Evolutionary conservation across 2,329 filamentous ascomycete species (phyloP).

Genomic region (Aspergillus caelatus): DNA sequence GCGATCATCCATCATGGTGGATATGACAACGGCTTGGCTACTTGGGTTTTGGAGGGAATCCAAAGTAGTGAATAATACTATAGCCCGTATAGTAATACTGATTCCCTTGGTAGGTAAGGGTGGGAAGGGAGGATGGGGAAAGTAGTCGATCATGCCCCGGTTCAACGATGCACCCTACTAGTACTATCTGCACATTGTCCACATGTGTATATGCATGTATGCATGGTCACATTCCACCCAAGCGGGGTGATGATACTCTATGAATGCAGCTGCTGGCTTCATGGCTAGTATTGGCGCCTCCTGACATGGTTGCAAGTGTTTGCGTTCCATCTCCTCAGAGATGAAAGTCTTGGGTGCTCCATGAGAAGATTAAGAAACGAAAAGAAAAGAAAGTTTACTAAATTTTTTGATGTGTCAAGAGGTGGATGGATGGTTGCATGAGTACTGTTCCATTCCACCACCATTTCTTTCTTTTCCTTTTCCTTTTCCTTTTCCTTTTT

Average conservation of each 20-base stretch:
- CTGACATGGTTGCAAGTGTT: constrained; percentile 7
- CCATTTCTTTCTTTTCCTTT: background rate
- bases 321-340: background rate
- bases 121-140: constrained; percentile 2
- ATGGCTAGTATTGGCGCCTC: constrained; percentile 13
- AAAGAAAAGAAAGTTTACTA: background rate
- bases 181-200: constrained; percentile 8
- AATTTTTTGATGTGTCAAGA: background rate
- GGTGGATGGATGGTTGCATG: constrained; percentile 5
- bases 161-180: background rate
- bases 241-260: constrained; percentile 9
- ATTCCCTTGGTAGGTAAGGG: constrained; percentile 12
- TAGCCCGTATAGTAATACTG: background rate
- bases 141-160: constrained; percentile 3
- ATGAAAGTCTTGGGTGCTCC: background rate
- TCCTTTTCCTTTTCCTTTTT: background rate
- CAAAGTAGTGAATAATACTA: background rate
- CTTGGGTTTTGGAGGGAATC: background rate
- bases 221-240: constrained; percentile 21
- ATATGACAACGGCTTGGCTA: background rate
- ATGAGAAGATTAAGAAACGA: background rate
- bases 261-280: background rate
- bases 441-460: constrained; percentile 15
- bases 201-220: constrained; percentile 12
- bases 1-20: background rate